Evolutionary conservation across 768 basidiomycete genomes (phyloP).

Genomic region (Phylloporus scabripes): DNA sequence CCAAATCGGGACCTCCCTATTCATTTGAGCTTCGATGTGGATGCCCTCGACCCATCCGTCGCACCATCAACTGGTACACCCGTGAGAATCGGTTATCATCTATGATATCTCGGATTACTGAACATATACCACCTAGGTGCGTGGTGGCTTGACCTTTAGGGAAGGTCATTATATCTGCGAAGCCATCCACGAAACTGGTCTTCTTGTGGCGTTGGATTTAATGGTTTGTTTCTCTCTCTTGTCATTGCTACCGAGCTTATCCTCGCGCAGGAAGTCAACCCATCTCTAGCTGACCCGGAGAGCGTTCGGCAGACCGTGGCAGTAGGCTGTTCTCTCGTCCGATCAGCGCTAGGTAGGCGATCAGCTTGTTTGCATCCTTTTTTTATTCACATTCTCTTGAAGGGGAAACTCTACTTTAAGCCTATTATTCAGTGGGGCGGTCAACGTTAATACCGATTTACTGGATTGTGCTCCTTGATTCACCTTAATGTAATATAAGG

Average conservation of each 20-base stretch:
- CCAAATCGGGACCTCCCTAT: slow-evolving; percentile 78
- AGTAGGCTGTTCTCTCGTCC: slow-evolving; percentile 80
- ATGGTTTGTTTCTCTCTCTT: slow-evolving; percentile 55
- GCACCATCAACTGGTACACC: slow-evolving; percentile 96
- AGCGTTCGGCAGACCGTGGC: slow-evolving; percentile 85
- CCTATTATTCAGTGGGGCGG: too few relatives aligned
- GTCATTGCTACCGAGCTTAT: slow-evolving; percentile 5
- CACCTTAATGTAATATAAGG: slow-evolving; percentile 1
- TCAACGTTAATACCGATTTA: too few relatives aligned
- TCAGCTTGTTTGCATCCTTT: background rate
- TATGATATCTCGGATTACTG: background rate
- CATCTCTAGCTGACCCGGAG: slow-evolving; percentile 72
- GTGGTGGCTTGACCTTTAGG: slow-evolving; percentile 92
- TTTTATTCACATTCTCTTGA: slow-evolving; percentile 4
- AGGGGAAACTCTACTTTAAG: slow-evolving; percentile 34
- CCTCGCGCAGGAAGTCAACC: slow-evolving; percentile 81
- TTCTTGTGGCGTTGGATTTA: slow-evolving; percentile 86
- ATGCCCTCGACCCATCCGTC: slow-evolving; percentile 88
- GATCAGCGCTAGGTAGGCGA: slow-evolving; percentile 71
- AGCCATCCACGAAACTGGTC: slow-evolving; percentile 86
- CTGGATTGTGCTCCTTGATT: background rate
- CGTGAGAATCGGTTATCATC: slow-evolving; percentile 33
- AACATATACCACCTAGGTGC: slow-evolving; percentile 45
- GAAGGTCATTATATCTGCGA: slow-evolving; percentile 99
- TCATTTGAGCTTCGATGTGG: slow-evolving; percentile 95